phyloP scores from a whole-genome alignment of 345 rosid genomes.

The Eucalyptus curtisii region DNA sequence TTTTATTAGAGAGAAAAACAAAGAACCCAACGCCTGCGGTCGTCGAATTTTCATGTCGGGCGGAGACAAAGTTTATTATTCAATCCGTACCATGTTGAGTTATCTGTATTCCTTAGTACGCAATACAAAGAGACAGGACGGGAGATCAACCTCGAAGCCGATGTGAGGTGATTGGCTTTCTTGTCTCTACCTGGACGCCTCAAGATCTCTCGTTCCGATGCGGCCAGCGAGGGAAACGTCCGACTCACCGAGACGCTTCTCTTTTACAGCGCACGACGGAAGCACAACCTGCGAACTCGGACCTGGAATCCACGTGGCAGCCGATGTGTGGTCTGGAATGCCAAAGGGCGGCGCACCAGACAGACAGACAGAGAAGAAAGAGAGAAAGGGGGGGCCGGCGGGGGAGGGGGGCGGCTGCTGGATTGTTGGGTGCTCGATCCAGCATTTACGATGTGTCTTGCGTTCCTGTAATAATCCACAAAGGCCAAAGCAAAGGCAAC shows the following conservation, averaged over 20 bases:
- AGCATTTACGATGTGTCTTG: background rate
- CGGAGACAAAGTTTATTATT: background rate
- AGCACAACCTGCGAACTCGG: background rate
- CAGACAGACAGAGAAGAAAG: constrained; percentile 1
- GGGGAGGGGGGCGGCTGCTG: too few relatives aligned
- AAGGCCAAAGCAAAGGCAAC: background rate
- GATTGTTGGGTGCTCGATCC: constrained; percentile 24
- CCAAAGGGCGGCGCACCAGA: constrained; percentile 82
- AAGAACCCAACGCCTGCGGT: background rate
- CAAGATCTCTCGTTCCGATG: background rate
- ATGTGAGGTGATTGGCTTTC: background rate
- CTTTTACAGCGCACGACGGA: background rate
- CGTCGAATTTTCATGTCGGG: background rate
- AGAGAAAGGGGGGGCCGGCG: background rate
- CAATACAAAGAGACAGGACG: background rate
- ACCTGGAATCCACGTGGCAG: constrained; percentile 24
- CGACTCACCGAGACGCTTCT: background rate
- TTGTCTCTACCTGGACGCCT: background rate
- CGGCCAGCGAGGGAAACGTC: background rate
- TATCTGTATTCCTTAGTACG: background rate
- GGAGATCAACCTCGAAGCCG: background rate
- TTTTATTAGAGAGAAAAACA: background rate
- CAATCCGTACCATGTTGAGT: background rate
- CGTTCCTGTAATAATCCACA: background rate
- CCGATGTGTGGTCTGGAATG: background rate